Evolutionary conservation across 495 filamentous ascomycete species (phyloP), one percentile per base, ranked within the genome.

Genomic region (Evernia prunastri): DNA sequence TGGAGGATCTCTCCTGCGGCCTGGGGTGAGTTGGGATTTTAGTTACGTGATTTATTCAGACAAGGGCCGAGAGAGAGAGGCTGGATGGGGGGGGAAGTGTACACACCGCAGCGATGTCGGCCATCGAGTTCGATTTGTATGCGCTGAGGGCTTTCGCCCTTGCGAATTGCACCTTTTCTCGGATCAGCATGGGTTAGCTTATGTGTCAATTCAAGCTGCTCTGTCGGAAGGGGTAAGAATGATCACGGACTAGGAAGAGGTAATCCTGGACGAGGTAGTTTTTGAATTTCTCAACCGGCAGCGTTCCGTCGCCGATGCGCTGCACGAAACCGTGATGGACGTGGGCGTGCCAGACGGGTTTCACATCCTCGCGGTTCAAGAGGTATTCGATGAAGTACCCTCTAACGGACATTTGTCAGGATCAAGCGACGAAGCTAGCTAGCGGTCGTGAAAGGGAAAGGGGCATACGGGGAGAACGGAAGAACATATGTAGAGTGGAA

Each of bases 331-430:
- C 82, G 69, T 97, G 92, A 62, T 90, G 78, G 17, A 88, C 86
- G 71, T 89, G 91, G 11, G 75, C 79, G 39, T 83, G 72, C 92
- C 92, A 97, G 9, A 85, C 78, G 1, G 69, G 71, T 56, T 81
- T 78, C 29, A 96, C 87, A 71, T 93, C 90, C 0, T 85, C 79
- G 39, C 89, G 83, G 33, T 87, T 80, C n/a, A 96, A 76, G 39
- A 93, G 72, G 71, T 93, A 95, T 54, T 95, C 87, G n/a, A 96
- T 61, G 70, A 97, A 96, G 31, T 82, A 82, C 2, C 86, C 90
- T 31, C 92, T 96, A 31, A 17, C 2, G 1, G 4, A 7, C 1
- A 0, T 7, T 3, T 53, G 27, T 53, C 49, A 53, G 27, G 18
- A 53, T 5, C 5, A 9, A 29, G 13, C 49, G 13, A 9, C 13